These are phyloP conservation scores for Rachicladosporium sp. DNA, from an alignment of 2,329 filamentous ascomycete species.

Conservation along the genomic window DNA sequence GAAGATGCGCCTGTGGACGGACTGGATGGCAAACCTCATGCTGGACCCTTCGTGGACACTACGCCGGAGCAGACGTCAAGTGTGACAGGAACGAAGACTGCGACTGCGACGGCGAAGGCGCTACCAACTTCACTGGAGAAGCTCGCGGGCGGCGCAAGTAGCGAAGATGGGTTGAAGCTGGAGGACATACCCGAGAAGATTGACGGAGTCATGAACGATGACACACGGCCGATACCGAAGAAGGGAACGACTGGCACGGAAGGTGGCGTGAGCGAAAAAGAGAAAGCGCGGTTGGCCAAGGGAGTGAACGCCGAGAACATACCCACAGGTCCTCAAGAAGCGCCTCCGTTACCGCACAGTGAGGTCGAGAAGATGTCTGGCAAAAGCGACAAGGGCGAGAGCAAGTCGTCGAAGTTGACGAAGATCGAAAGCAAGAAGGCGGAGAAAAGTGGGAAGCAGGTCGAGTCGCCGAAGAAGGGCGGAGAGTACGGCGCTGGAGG, in stretches of 20 bases:
- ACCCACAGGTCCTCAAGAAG: conserved; percentile 75
- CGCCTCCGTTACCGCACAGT: conserved; percentile 66
- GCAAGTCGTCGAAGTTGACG: conserved; percentile 10
- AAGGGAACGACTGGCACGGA: conserved; percentile 80
- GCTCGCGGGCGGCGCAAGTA: conserved; percentile 35
- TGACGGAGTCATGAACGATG: conserved; percentile 89
- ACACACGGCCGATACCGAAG: conserved; percentile 60
- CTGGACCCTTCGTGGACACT: conserved; percentile 63
- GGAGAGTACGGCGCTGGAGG: conserved; percentile 15
- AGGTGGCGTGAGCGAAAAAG: conserved; percentile 79
- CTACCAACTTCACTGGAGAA: conserved; percentile 21
- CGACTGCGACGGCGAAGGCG: conserved; percentile 18
- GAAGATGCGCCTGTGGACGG: conserved; percentile 86
- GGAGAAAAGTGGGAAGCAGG: conserved; percentile 27
- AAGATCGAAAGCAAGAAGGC: conserved; percentile 27
- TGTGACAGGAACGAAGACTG: conserved; percentile 18
- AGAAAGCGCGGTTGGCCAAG: conserved; percentile 58
- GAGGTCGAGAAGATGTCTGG: conserved; percentile 56
- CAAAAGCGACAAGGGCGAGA: conserved; percentile 17
- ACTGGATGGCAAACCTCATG: conserved; percentile 84
- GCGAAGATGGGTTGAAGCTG: conserved; percentile 22
- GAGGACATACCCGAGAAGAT: conserved; percentile 41
- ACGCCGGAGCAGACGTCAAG: conserved; percentile 17
- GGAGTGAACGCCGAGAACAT: conserved; percentile 57
- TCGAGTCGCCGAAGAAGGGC: conserved; percentile 13